Evolutionary conservation across 495 filamentous ascomycete species (phyloP).

Genomic region (Jackrogersella minutella): DNA sequence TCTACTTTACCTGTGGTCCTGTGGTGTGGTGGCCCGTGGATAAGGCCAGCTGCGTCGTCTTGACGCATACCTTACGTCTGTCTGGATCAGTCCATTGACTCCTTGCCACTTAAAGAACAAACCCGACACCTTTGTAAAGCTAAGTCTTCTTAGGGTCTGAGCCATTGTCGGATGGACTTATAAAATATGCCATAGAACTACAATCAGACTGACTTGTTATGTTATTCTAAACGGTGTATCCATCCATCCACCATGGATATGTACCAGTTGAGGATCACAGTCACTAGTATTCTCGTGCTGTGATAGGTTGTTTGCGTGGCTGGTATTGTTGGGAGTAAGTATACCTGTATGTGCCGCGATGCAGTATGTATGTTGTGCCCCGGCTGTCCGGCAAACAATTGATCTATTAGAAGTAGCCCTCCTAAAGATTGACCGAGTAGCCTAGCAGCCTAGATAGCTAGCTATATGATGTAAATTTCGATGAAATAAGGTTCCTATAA

Average conservation of each 20-base stretch:
- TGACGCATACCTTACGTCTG: conserved; percentile 36
- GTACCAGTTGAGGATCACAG: not conserved
- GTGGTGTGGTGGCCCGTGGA: conserved; percentile 12
- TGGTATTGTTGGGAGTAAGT: too few species aligned
- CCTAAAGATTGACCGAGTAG: not conserved
- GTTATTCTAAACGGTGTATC: too few species aligned
- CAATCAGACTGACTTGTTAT: too few species aligned
- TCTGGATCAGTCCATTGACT: conserved; percentile 25
- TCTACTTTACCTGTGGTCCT: conserved; percentile 3
- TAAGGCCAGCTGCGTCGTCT: conserved; percentile 25
- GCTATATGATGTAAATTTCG: conserved; percentile 17
- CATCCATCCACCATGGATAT: too few species aligned
- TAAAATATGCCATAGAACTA: too few species aligned
- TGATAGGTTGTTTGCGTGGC: not conserved
- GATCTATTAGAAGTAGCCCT: too few species aligned
- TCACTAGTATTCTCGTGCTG: not conserved
- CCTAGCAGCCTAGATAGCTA: not conserved
- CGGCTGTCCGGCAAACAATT: too few species aligned
- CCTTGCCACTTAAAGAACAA: conserved; percentile 23
- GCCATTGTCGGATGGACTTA: too few species aligned
- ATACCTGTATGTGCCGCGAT: not conserved
- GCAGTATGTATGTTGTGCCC: not conserved
- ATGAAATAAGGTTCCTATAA: conserved; percentile 17
- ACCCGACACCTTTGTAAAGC: conserved; percentile 4
- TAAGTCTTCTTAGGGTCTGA: not conserved